Conservation (phyloP, 2,329 filamentous ascomycete genomes). For the Plectosphaerella sp. region DNA sequence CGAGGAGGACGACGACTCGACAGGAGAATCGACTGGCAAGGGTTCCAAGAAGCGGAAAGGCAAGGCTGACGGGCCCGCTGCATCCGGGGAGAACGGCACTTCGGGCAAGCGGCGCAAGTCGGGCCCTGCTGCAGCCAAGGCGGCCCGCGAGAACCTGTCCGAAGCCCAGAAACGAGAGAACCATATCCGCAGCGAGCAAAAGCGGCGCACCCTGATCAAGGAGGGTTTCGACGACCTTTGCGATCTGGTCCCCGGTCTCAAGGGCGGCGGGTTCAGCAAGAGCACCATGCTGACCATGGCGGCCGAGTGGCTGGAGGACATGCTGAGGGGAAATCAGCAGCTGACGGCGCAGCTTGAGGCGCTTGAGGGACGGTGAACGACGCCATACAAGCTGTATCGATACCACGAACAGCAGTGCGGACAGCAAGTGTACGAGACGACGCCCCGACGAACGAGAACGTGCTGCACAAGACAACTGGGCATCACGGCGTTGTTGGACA, state of each 20-base stretch:
- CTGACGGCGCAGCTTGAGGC: slow-evolving; percentile 50
- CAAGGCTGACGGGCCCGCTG: slow-evolving; percentile 35
- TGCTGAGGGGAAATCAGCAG: slow-evolving; percentile 64
- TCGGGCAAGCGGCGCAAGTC: slow-evolving; percentile 48
- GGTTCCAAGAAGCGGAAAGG: slow-evolving; percentile 42
- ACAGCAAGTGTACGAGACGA: no score
- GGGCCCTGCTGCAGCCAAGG: slow-evolving; percentile 32
- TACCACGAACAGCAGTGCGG: not conserved
- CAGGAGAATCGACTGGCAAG: slow-evolving; percentile 32
- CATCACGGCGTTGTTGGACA: no score
- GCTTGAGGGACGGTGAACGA: slow-evolving; percentile 16
- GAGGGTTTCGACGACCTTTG: slow-evolving; percentile 79
- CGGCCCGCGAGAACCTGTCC: slow-evolving; percentile 65
- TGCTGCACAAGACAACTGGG: no score
- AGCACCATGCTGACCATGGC: slow-evolving; percentile 73
- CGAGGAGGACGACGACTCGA: slow-evolving; percentile 34
- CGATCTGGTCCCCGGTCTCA: slow-evolving; percentile 69
- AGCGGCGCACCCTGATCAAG: slow-evolving; percentile 75
- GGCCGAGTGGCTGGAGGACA: slow-evolving; percentile 71
- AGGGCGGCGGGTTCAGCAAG: slow-evolving; percentile 75
- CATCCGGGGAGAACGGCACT: slow-evolving; percentile 26
- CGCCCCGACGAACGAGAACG: no score
- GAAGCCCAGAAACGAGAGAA: slow-evolving; percentile 82
- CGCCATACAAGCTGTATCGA: not conserved
- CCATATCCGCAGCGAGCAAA: slow-evolving; percentile 84